Percentiles rank a stretch among this genome's conserved stretches.
These are phyloP conservation scores for Pyrus hybrid DNA, from an alignment of 331 rosid species.

Conservation along the genomic window DNA sequence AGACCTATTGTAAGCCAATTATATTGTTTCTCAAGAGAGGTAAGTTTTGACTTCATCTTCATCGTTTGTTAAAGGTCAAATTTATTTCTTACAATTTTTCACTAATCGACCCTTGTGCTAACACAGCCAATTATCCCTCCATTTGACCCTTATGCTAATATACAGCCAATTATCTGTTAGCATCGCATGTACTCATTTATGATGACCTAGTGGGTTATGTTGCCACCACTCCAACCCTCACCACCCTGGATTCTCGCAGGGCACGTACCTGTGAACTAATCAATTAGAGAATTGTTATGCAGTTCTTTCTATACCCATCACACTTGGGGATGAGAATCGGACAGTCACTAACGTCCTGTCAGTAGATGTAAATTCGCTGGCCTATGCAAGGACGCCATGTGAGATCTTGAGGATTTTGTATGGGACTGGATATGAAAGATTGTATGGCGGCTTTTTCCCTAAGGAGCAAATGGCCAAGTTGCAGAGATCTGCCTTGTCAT, in stretches of 20 bases:
- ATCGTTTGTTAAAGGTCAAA: no score
- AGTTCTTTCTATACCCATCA: background rate
- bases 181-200: conserved; percentile 7
- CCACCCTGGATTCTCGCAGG: background rate
- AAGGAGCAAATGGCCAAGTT: conserved; percentile 8
- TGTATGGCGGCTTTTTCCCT: background rate
- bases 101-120: background rate
- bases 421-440: background rate
- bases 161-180: conserved; percentile 8
- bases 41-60: no score
- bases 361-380: background rate
- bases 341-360: background rate
- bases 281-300: background rate
- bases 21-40: no score
- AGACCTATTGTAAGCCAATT: no score
- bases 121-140: background rate
- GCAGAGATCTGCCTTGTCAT: background rate
- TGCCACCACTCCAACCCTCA: conserved; percentile 12
- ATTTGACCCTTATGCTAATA: conserved; percentile 6
- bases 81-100: background rate
- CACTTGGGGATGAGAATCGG: conserved; percentile 3
- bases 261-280: background rate
- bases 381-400: background rate
- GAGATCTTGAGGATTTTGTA: conserved; percentile 2
- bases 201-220: conserved; percentile 16